These are phyloP conservation scores for Pythium apleroticum DNA, from an alignment of 352 stramenopile species.

Conservation along the genomic window DNA sequence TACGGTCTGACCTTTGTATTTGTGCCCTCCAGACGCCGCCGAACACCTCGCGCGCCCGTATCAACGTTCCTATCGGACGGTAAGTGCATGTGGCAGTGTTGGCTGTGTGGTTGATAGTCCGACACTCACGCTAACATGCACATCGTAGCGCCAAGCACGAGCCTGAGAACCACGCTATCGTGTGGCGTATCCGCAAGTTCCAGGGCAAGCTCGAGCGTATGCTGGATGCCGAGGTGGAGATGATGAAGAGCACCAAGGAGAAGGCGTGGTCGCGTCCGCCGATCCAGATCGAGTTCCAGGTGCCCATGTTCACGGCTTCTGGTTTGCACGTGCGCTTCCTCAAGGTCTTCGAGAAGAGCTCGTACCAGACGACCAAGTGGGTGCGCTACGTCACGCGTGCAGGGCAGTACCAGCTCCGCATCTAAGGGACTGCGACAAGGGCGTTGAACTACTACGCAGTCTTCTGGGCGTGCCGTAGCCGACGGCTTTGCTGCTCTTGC, in stretches of 20 bases:
- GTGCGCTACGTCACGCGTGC: slow-evolving; percentile 98
- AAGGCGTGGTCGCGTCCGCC: slow-evolving; percentile 96
- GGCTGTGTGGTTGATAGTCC: background rate
- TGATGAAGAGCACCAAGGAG: slow-evolving; percentile 96
- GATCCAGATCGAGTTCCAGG: slow-evolving; percentile 97
- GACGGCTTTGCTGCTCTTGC: background rate
- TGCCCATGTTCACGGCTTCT: slow-evolving; percentile 98
- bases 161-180: slow-evolving; percentile 96
- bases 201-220: slow-evolving; percentile 94
- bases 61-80: slow-evolving; percentile 93
- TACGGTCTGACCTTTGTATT: slow-evolving; percentile 29
- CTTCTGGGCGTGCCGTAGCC: background rate
- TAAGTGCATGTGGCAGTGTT: slow-evolving; percentile 14
- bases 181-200: slow-evolving; percentile 98
- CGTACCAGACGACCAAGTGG: slow-evolving; percentile 98
- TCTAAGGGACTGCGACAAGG: slow-evolving; percentile 56
- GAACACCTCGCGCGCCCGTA: slow-evolving; percentile 95
- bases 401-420: slow-evolving; percentile 97
- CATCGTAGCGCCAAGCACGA: slow-evolving; percentile 93
- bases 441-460: no score
- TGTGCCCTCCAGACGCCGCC: slow-evolving; percentile 65
- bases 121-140: slow-evolving; percentile 1
- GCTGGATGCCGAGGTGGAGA: slow-evolving; percentile 95
- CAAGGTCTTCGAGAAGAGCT: slow-evolving; percentile 98
- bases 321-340: slow-evolving; percentile 98